phyloP scores from a whole-genome alignment of 148 eudicot species.

The Polygonum maritimum region DNA sequence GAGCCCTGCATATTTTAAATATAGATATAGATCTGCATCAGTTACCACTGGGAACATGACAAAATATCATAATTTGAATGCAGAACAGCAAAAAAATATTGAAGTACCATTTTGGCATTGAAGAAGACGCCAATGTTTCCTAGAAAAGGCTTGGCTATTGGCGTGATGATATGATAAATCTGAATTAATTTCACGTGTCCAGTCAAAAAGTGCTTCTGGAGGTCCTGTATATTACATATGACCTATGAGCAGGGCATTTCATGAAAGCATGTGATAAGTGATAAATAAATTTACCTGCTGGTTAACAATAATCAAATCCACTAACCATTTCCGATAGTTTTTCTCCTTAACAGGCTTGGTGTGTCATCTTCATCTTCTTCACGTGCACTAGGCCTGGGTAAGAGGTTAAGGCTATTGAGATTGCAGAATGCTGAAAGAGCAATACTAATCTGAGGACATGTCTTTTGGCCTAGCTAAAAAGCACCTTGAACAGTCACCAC shows the following conservation, averaged over 20 bases:
- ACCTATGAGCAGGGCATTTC: neutral
- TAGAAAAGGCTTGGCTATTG: constrained; percentile 71
- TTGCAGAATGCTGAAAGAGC: constrained; percentile 8
- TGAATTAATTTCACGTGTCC: constrained; percentile 81
- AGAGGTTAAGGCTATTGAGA: constrained; percentile 1
- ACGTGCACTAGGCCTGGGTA: constrained; percentile 71
- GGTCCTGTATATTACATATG: constrained; percentile 48
- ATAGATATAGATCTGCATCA: neutral
- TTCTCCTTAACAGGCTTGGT: constrained; percentile 52
- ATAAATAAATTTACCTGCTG: neutral
- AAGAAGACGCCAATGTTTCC: constrained; percentile 98
- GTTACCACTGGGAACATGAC: neutral
- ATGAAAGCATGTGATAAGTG: neutral
- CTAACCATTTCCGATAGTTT: constrained; percentile 91
- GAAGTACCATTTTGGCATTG: constrained; percentile 84
- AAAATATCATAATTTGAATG: neutral
- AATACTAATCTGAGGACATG: neutral
- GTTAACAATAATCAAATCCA: neutral
- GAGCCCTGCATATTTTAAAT: constrained; percentile 57
- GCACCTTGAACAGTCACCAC: neutral
- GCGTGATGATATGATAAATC: constrained; percentile 61
- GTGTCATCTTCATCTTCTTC: constrained; percentile 79
- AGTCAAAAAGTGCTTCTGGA: constrained; percentile 85
- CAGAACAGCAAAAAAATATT: constrained; percentile 11
- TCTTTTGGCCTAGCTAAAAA: neutral